Evolutionary conservation across 805 yeast species (phyloP).

Genomic region (Schwanniomyces sp.): DNA sequence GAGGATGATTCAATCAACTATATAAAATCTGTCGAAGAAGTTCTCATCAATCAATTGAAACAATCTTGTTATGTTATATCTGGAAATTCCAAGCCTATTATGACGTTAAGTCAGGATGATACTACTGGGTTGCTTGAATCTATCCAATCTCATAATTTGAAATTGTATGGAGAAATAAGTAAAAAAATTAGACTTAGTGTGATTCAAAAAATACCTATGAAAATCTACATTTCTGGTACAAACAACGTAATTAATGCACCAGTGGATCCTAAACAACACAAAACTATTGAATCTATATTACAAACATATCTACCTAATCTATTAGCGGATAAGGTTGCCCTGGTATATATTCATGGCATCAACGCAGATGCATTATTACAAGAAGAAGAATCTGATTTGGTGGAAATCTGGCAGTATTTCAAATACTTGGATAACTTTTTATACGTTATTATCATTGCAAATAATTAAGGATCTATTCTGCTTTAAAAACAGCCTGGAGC

Average conservation of each 20-base stretch:
- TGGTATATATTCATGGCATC: conserved; percentile 33
- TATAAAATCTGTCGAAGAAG: conserved; percentile 38
- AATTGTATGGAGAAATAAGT: conserved; percentile 22
- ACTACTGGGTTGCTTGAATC: conserved; percentile 59
- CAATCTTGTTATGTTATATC: conserved; percentile 75
- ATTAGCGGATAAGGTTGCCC: conserved; percentile 7
- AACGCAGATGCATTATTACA: conserved; percentile 15
- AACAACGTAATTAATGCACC: conserved; percentile 32
- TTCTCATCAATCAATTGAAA: conserved; percentile 78
- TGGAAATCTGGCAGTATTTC: conserved; percentile 34
- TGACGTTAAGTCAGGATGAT: conserved; percentile 68
- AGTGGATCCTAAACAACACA: conserved; percentile 6
- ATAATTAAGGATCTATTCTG: conserved; percentile 3
- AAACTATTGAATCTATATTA: conserved; percentile 3
- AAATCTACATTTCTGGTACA: conserved; percentile 44
- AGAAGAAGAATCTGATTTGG: conserved; percentile 11
- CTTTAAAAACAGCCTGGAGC: conserved; percentile 87
- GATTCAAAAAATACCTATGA: conserved; percentile 46
- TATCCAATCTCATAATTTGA: conserved; percentile 35
- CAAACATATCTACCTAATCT: conserved; percentile 11
- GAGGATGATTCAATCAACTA: conserved; percentile 17
- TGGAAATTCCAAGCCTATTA: conserved; percentile 78
- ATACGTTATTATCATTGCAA: conserved; percentile 23
- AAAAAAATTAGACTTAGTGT: conserved; percentile 25
- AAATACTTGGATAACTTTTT: conserved; percentile 37